A percentile compares a stretch with the other conserved stretches of the same genome.
Evolutionary conservation across 2,329 filamentous ascomycete species (phyloP).

Genomic region (Stagonosporopsis rhizophila): DNA sequence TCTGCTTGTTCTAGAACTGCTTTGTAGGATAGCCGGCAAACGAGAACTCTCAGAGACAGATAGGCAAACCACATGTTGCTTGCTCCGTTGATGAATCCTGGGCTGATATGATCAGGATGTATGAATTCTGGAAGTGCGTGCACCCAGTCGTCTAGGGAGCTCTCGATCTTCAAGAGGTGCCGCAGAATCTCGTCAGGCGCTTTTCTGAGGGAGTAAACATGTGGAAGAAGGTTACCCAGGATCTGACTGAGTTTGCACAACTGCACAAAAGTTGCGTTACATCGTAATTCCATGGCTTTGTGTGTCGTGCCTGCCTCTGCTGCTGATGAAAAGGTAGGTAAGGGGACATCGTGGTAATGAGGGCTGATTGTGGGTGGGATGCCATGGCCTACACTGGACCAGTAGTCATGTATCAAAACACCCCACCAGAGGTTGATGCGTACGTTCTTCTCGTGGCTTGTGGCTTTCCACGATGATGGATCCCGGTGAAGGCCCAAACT

Average conservation of each 20-base stretch:
- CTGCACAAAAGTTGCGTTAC: constrained; percentile 19
- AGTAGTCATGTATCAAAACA: constrained; percentile 30
- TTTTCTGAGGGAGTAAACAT: constrained; percentile 24
- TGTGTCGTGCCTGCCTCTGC: not conserved
- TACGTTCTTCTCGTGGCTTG: constrained; percentile 25
- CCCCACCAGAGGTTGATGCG: constrained; percentile 33
- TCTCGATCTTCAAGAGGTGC: constrained; percentile 20
- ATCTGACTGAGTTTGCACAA: constrained; percentile 29
- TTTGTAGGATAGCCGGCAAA: constrained; percentile 23
- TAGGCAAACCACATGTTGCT: constrained; percentile 31
- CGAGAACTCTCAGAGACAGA: constrained; percentile 23
- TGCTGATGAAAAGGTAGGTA: constrained; percentile 3
- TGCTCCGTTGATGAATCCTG: constrained; percentile 13
- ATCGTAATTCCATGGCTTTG: not conserved
- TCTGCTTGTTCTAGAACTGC: constrained; percentile 8
- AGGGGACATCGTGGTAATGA: constrained; percentile 23
- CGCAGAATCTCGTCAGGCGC: constrained; percentile 11
- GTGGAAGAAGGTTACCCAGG: constrained; percentile 25
- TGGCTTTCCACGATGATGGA: constrained; percentile 22
- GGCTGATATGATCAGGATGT: not conserved
- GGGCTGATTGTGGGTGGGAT: constrained; percentile 28
- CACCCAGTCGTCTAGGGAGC: constrained; percentile 24
- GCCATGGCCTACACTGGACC: constrained; percentile 32
- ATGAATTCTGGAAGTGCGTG: constrained; percentile 19
- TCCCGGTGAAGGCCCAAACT: constrained; percentile 29